These are phyloP conservation scores for Aleurites moluccanus DNA, from an alignment of 441 rosid species.

Conservation along the genomic window DNA sequence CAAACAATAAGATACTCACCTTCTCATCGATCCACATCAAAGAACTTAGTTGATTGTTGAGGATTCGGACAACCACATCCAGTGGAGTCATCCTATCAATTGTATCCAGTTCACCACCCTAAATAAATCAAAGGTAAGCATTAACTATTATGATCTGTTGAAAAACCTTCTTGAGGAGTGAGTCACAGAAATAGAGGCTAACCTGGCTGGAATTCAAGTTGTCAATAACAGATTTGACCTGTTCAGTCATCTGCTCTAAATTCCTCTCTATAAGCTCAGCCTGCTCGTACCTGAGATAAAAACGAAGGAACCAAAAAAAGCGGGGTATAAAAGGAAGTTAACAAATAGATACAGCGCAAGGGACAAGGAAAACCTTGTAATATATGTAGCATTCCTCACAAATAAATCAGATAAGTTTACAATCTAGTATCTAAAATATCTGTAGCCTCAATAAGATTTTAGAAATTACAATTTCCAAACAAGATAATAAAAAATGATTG, in stretches of 20 bases:
- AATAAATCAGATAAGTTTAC: background rate
- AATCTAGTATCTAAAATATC: too few species aligned
- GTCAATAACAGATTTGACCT: conserved; percentile 77
- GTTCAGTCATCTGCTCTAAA: conserved; percentile 89
- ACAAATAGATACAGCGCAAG: background rate
- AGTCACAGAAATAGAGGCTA: conserved; percentile 7
- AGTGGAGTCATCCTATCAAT: conserved; percentile 83
- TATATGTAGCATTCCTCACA: background rate
- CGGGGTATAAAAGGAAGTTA: background rate
- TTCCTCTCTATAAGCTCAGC: conserved; percentile 89
- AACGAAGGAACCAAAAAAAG: background rate
- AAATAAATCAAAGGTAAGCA: conserved; percentile 17
- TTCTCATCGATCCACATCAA: conserved; percentile 98
- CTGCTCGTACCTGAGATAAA: conserved; percentile 78
- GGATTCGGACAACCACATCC: conserved; percentile 82
- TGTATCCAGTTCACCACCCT: conserved; percentile 90
- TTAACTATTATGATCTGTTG: conserved; percentile 9
- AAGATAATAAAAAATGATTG: background rate
- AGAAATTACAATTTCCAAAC: background rate
- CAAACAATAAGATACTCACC: conserved; percentile 40
- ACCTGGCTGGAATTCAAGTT: conserved; percentile 82
- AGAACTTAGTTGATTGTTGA: conserved; percentile 96
- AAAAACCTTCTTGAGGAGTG: conserved; percentile 1
- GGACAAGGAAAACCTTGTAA: background rate
- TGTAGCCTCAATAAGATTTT: background rate